A percentile compares a stretch with the other conserved stretches of the same genome.
phyloP scores from a whole-genome alignment of 352 stramenopile species.

The Pythium utonaiense region DNA sequence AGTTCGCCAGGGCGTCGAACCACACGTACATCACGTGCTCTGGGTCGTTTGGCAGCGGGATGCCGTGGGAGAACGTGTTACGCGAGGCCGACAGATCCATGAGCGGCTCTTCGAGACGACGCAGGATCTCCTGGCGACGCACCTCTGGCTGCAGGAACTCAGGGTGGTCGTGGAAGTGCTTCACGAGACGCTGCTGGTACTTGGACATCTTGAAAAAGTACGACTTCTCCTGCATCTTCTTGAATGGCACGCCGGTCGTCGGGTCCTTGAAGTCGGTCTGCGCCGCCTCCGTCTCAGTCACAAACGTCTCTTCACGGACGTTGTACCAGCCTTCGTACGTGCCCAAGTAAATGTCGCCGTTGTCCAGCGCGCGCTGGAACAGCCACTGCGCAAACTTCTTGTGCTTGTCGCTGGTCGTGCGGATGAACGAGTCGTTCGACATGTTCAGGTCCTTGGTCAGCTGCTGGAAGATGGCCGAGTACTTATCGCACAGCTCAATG shows the following conservation, averaged over 20 bases:
- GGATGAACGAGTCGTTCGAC: slow-evolving; percentile 92
- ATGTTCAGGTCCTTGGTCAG: slow-evolving; percentile 85
- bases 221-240: slow-evolving; percentile 97
- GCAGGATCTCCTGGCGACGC: slow-evolving; percentile 93
- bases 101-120: slow-evolving; percentile 90
- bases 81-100: slow-evolving; percentile 96
- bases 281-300: slow-evolving; percentile 97
- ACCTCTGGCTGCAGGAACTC: slow-evolving; percentile 96
- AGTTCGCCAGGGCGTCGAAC: slow-evolving; percentile 99
- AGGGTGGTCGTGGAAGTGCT: slow-evolving; percentile 94
- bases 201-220: slow-evolving; percentile 99
- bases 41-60: slow-evolving; percentile 93
- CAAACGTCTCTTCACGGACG: slow-evolving; percentile 97
- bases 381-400: slow-evolving; percentile 94
- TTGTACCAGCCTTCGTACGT: slow-evolving; percentile 99
- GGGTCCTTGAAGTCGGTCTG: slow-evolving; percentile 95
- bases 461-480: slow-evolving; percentile 85
- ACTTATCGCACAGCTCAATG: slow-evolving; percentile 96
- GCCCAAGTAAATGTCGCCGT: slow-evolving; percentile 96
- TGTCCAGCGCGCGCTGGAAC: slow-evolving; percentile 89
- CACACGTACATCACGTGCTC: slow-evolving; percentile 99
- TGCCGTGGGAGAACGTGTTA: slow-evolving; percentile 95
- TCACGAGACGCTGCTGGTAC: slow-evolving; percentile 93
- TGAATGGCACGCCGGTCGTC: slow-evolving; percentile 89
- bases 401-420: slow-evolving; percentile 94